Evolutionary conservation across 768 basidiomycete species (phyloP), one percentile per base, ranked within the genome.

Genomic region (Naganishia onofrii): DNA sequence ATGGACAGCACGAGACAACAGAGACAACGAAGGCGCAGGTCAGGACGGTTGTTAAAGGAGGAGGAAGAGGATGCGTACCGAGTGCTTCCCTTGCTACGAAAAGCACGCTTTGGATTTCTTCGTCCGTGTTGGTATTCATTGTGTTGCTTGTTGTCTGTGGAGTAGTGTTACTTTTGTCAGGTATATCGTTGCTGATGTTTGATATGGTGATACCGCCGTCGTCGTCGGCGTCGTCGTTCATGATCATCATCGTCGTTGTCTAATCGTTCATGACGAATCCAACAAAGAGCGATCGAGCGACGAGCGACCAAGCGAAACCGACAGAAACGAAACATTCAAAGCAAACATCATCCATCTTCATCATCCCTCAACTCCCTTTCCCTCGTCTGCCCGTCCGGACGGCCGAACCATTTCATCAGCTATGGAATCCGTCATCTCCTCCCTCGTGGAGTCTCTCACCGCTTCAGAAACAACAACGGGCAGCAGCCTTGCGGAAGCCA

Each of bases 11-110:
- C 4, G 34, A 12, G 12, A 12, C 6, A 42, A 42, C 15, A 17
- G 42, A 42, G 42, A 17, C 42, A 42, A n/a, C n/a, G n/a, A n/a
- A n/a, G n/a, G n/a, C n/a, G n/a, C n/a, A n/a, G n/a, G n/a, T n/a
- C n/a, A n/a, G n/a, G n/a, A n/a, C n/a, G n/a, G n/a, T n/a, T n/a
- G n/a, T n/a, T n/a, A n/a, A n/a, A n/a, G n/a, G 5, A 26, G 36
- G 57, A 38, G 21, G 31, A 32, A 12, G 34, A 4, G 57, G 12
- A 42, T 5, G 38, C 60, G 60, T 13, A 63, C 60, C 60, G 36
- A 63, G 60, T 42, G 60, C 60, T 44, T 63, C 60, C n/a, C 60
- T 38, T 3, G 60, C 60, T 2, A 63, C 23, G 60, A 63, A 63
- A 34, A 63, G 60, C 12, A 63, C 60, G 42, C 60, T 63, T 13